Evolutionary conservation across 2,329 filamentous ascomycete species (phyloP), one percentile per base, ranked within the genome.

Genomic region (Aspergillus proliferans): DNA sequence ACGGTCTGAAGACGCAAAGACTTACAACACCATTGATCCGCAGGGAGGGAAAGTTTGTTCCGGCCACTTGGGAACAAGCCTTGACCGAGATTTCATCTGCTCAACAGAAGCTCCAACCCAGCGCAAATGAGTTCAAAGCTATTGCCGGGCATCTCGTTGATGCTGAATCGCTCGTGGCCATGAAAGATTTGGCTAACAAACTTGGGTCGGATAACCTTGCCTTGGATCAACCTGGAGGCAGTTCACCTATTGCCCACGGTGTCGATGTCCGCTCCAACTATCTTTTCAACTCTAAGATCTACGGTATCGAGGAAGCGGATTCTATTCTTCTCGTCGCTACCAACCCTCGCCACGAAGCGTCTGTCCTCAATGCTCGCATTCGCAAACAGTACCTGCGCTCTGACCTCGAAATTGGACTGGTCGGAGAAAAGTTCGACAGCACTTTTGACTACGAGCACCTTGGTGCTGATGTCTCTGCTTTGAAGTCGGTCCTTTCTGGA

Each of bases 371-470:
- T 66, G 91, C 92, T 56, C 88, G 93, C 58, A 98, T 98, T 66
- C 83, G 93, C 64, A 98, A 98, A 79, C 91, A 96, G 71, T 98
- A 92, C 87, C 78, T 98, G 59, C 86, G 91, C 59, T 96, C 93
- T 33, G 91, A 97, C 60, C 83, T 98, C 21, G 87, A 97, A 70
- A 83, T 98, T 61, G 93, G 86, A 56, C 82, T 96, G 51, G 85
- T 98, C 58, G 93, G 93, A 56, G 87, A 96, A 75, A 75, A 84
- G 36, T 98, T 92, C 71, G 84, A 95, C 44, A 95, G 91, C 49
- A 98, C 91, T 28, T 98, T 97, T 65, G 91, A 95, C 61, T 95
- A 92, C 64, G 85, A 95, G 72, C 88, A 96, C 66, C 82, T 97
- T 38, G 93, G 93, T 58, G 76, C 79, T 46, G 87, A 92, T 69